Base-by-base conservation (phyloP, 768 basidiomycete species). In the Xerocomellus amylosporus region DNA sequence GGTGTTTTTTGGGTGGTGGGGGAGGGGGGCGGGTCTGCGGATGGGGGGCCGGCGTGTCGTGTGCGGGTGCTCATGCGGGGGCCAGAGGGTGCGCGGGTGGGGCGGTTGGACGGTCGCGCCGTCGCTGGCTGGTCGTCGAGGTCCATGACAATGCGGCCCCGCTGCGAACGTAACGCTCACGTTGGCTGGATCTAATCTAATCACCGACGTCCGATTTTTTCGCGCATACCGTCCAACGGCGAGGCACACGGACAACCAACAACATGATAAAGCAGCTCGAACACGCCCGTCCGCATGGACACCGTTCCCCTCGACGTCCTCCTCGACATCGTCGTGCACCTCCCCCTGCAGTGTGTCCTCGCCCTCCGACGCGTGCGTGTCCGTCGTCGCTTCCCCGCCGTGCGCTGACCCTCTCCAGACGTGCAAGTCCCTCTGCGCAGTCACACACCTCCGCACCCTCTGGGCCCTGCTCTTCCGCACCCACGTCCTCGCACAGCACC, bases 401-500 rank as follows among this genome's bases (percentile, higher is more conserved):
- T 3, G 24, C 34, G 13, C 44, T 46, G 51, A 43, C 22, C 30
- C 36, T 33, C 45, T 13, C 1, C 45, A 86, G 84, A 78, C 80
- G 15, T 83, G 73, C 65, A 79, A 68, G 54, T 55, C 58, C 4
- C 74, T 84, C 30, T 55, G 61, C 26, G 64, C 72, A 4, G 62
- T 79, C 17, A 80, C 83, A 0, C 75, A 72, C n/a, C 63, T 75
- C 0, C 79, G 76, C 34, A 68, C 73, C 38, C 71, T 86, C 38
- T 87, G 85, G 85, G 65, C 70, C 8, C 49, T 69, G 8, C 71
- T 81, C 22, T 63, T 86, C 30, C 70, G 68, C 14, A 66, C 56
- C 28, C 73, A 79, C 42, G 69, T 83, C 36, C 54, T 77, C 45
- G 69, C 73, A 8, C 58, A 70, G 24, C 69, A 74, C 58, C 65